Conservation (phyloP, 495 filamentous ascomycete genomes). For the Hypoxylon fragiforme region DNA sequence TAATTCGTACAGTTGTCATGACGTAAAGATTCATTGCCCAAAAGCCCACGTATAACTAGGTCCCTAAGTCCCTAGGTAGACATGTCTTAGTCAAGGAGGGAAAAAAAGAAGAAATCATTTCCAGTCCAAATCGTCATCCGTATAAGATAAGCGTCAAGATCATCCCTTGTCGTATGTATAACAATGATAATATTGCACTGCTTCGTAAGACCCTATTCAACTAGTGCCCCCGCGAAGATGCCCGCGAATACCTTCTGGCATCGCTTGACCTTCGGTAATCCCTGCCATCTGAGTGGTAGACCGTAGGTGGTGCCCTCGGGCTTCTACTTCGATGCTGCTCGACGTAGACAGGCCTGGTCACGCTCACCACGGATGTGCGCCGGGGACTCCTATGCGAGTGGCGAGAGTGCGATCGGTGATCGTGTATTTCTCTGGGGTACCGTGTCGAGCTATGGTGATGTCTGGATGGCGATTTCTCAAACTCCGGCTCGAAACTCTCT, state of each 20-base stretch:
- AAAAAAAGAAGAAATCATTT: neutral
- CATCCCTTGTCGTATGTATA: too few relatives aligned
- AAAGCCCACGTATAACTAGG: too few relatives aligned
- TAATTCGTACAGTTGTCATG: conserved; percentile 12
- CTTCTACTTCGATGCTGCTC: conserved; percentile 25
- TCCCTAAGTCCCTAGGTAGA: too few relatives aligned
- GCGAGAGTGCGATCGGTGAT: conserved; percentile 29
- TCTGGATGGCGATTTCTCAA: conserved; percentile 30
- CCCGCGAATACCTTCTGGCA: conserved; percentile 14
- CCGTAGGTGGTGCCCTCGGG: conserved; percentile 28
- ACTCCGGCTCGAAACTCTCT: conserved; percentile 26
- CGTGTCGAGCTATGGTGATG: conserved; percentile 15
- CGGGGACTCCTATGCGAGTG: conserved; percentile 31
- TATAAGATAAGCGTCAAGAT: too few relatives aligned
- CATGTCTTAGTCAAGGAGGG: too few relatives aligned
- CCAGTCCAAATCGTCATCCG: neutral
- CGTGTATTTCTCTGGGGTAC: conserved; percentile 26
- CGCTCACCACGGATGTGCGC: conserved; percentile 27
- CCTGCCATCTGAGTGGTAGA: conserved; percentile 29
- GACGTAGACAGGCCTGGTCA: conserved; percentile 30
- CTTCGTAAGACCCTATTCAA: too few relatives aligned
- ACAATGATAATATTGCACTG: too few relatives aligned
- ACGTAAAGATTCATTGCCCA: neutral
- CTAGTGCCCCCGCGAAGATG: conserved; percentile 12
- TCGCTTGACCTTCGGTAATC: conserved; percentile 28